Evolutionary conservation across 257 asterid genomes (phyloP), one percentile per base, ranked within the genome.

Genomic region (Hygrophila difformis): DNA sequence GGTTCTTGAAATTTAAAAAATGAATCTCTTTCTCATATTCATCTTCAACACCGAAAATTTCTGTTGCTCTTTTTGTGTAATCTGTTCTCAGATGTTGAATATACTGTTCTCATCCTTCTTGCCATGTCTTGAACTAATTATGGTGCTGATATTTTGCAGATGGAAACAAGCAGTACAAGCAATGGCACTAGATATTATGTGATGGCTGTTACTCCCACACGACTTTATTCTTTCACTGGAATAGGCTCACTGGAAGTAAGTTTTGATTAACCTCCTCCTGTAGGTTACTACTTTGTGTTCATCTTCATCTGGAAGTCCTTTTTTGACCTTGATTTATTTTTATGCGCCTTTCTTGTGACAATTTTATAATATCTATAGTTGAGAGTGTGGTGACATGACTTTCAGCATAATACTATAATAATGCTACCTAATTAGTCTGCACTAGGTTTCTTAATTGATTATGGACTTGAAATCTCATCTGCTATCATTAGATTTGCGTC

Each of bases 171-270:
- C 22, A 54, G 48, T 63, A 67, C 56, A 57, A 65, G 50, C 49
- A 70, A 63, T 61, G 96, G 88, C 62, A 78, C 67, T 49, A 72
- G 88, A 69, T 85, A 77, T 64, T 85, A 82, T 39, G 86, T 85
- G 71, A 89, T 89, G 98, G 98, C 94, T 37, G 98, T 91, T 61
- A 91, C 98, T 60, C 96, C 98, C 40, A 91, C 94, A 22, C 70
- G 98, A 40, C 94, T 91, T 61, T 91, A 91, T 73, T 82, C 98
- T 44, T 91, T 79, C 71, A 85, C 96, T 14, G 98, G 98, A 60
- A 44, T 76, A 23, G 98, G 98, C 43, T 77, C 88, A 16, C 61
- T 80, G 57, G 98, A 91, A 42, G 98, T 91, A 74, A 68, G 72
- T 62, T 62, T 50, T n/a, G 49, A 39, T 45, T 23, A 39, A 36